phyloP scores from a whole-genome alignment of 2,329 filamentous ascomycete species.

The Diaporthe ampelina region DNA sequence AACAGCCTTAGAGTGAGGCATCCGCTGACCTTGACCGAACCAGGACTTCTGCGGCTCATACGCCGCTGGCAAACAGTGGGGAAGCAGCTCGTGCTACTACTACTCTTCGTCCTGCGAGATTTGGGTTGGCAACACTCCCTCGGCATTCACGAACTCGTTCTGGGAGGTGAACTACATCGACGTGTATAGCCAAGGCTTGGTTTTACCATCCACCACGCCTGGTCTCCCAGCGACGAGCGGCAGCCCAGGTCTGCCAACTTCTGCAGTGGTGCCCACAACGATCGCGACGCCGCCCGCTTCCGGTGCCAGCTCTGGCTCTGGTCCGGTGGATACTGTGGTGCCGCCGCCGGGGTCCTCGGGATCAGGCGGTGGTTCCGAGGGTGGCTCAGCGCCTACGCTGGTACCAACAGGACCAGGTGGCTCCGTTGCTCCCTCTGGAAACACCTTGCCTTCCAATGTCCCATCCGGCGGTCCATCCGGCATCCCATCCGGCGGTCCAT shows the following conservation, averaged over 20 bases:
- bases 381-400: background rate
- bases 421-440: background rate
- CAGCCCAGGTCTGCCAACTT: background rate
- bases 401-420: background rate
- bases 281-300: slow-evolving; percentile 3
- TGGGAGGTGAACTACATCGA: slow-evolving; percentile 71
- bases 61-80: slow-evolving; percentile 66
- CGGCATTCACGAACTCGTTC: slow-evolving; percentile 56
- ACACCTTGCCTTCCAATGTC: background rate
- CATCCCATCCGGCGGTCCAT: background rate
- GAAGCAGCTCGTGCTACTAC: slow-evolving; percentile 54
- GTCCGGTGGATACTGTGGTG: background rate
- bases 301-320: slow-evolving; percentile 1
- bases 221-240: background rate
- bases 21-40: slow-evolving; percentile 19
- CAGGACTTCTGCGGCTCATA: slow-evolving; percentile 83
- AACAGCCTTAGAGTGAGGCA: background rate
- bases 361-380: background rate
- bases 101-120: slow-evolving; percentile 61
- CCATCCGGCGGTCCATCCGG: background rate
- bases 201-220: background rate
- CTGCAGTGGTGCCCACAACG: background rate
- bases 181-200: slow-evolving; percentile 51
- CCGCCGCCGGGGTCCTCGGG: slow-evolving; percentile 4
- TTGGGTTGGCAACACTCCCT: slow-evolving; percentile 61